Evolutionary conservation across 805 yeast species (phyloP), one percentile per base, ranked within the genome.

Genomic region (Suhomyces prunicola): DNA sequence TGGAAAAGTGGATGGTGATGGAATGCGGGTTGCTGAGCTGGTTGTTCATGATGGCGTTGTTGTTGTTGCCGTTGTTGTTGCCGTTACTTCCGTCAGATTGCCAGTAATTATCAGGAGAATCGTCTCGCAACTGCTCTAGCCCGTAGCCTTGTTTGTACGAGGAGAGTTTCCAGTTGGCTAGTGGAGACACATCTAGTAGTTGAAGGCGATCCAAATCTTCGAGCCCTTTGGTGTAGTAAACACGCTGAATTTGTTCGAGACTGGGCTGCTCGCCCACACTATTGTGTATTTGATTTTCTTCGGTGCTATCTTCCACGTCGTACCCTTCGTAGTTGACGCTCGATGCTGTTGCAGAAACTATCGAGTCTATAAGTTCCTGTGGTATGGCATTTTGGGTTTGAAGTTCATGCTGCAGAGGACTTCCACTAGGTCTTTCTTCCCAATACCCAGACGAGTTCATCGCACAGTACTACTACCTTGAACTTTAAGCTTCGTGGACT

Each of bases 161-260:
- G 1, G 96, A 88, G 0, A 90, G 84, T 36, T 84, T 79, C 97
- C 97, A 94, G 23, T 85, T 78, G 0, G 96, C 98, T 17, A 87
- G 72, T 15, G 85, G 83, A 1, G 96, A 90, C 8, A 93, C 78
- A 63, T 94, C 97, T 0, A 83, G 74, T 15, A 89, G 66, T 10
- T 88, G 90, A 29, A 73, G 62, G 10, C 71, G 65, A 53, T 87
- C 91, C 51, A 85, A 66, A 47, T 80, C 82, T 51, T 77, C 76
- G 3, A 85, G 66, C 0, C 88, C 89, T 57, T 64, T 67, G 2
- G 63, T 48, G 50, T 76, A 76, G 59, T 71, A 75, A 1, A 70
- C 70, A n/a, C 68, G 54, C 54, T 74, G 79, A 0, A 72, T 62
- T 52, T 73, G 76, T 54, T 75, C 80, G 40, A 72, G 54, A 17